These are phyloP conservation scores for Epichloe elymi DNA, from an alignment of 2,329 filamentous ascomycete genomes.

Conservation along the genomic window DNA sequence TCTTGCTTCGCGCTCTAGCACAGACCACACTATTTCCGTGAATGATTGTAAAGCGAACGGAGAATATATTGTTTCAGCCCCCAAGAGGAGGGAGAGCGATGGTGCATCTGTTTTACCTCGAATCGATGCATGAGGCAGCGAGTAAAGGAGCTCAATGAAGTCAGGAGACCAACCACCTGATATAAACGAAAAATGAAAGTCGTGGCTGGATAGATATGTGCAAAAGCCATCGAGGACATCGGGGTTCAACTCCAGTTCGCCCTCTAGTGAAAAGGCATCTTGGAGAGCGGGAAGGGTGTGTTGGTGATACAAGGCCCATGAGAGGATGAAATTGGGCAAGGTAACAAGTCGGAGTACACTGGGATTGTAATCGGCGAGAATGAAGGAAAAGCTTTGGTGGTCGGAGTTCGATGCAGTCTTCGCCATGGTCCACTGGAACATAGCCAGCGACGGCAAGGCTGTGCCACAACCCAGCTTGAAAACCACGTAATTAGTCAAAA, in stretches of 20 bases:
- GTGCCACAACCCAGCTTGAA: conserved; percentile 64
- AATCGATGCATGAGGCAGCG: conserved; percentile 6
- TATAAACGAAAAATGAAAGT: conserved; percentile 50
- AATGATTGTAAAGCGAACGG: conserved; percentile 58
- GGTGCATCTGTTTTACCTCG: background rate
- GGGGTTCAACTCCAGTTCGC: conserved; percentile 51
- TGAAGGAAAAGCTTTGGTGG: conserved; percentile 41
- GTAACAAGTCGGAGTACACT: conserved; percentile 67
- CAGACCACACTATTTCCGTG: conserved; percentile 47
- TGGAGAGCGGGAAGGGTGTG: conserved; percentile 23
- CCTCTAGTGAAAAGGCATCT: conserved; percentile 35
- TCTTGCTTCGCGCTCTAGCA: conserved; percentile 36
- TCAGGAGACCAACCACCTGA: conserved; percentile 62
- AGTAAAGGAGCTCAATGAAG: conserved; percentile 47
- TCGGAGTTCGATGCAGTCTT: conserved; percentile 9
- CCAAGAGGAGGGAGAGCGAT: conserved; percentile 43
- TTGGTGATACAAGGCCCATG: conserved; percentile 44
- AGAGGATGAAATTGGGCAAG: conserved; percentile 62
- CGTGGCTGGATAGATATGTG: conserved; percentile 31
- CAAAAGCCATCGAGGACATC: conserved; percentile 46
- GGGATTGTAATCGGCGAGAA: conserved; percentile 68
- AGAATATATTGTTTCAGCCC: conserved; percentile 74
- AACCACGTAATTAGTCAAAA: conserved; percentile 9
- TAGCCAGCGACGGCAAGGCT: conserved; percentile 56
- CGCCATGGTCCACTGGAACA: conserved; percentile 49